These are phyloP conservation scores for Bonia amplexicaulis DNA, from an alignment of 176 grass and related monocot genomes.

Conservation along the genomic window DNA sequence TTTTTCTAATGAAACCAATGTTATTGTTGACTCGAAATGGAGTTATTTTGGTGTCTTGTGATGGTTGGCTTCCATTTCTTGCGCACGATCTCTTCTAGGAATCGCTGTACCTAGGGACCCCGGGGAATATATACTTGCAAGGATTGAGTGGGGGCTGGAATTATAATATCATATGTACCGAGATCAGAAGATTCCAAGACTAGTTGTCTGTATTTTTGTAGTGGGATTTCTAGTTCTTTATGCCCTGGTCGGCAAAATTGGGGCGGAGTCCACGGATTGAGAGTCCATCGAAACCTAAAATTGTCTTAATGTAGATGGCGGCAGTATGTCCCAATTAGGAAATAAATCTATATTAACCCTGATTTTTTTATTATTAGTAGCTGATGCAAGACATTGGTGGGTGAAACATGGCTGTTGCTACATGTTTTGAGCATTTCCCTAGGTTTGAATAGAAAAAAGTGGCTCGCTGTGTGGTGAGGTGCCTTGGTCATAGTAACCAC, in stretches of 20 bases:
- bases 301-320: conserved; percentile 22
- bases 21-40: background rate
- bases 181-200: conserved; percentile 26
- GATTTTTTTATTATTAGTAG: conserved; percentile 33
- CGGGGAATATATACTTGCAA: conserved; percentile 28
- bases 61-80: conserved; percentile 4
- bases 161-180: conserved; percentile 21
- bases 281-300: conserved; percentile 20
- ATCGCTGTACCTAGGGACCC: conserved; percentile 22
- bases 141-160: background rate
- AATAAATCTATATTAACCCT: conserved; percentile 36
- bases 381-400: conserved; percentile 26
- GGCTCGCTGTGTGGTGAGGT: background rate
- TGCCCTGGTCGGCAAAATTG: conserved; percentile 16
- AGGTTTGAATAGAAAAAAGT: background rate
- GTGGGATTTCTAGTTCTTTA: conserved; percentile 37
- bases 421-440: background rate
- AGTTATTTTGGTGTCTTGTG: conserved; percentile 9
- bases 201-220: conserved; percentile 23
- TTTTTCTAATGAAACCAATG: background rate
- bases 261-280: conserved; percentile 21
- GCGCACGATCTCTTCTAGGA: conserved; percentile 20
- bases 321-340: conserved; percentile 9
- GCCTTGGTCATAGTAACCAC: background rate
- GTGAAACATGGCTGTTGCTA: conserved; percentile 11